A percentile compares a stretch with the other conserved stretches of the same genome.
Conservation (phyloP, 2,329 filamentous ascomycete species). For the Xylaria sp. region DNA sequence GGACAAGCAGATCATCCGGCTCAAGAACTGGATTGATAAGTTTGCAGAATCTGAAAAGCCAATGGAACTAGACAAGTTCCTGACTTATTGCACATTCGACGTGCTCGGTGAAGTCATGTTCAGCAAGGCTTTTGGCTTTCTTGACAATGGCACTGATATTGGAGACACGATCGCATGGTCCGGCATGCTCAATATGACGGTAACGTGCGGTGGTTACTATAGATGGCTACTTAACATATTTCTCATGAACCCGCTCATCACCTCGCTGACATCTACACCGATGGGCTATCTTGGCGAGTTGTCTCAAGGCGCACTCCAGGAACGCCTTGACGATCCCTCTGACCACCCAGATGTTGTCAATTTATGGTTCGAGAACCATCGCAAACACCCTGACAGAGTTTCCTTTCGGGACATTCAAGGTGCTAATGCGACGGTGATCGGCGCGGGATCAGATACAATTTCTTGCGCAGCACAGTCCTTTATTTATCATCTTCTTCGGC, state of each 20-base stretch:
- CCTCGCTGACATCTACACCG: slow-evolving; percentile 10
- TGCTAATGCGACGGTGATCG: slow-evolving; percentile 16
- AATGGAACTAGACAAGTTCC: slow-evolving; percentile 41
- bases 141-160: slow-evolving; percentile 47
- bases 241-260: slow-evolving; percentile 38
- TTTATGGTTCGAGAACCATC: slow-evolving; percentile 36
- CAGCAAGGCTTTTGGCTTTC: slow-evolving; percentile 47
- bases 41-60: slow-evolving; percentile 29
- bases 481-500: slow-evolving; percentile 32
- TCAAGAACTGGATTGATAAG: slow-evolving; percentile 41
- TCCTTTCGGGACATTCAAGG: slow-evolving; percentile 43
- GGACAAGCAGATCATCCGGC: slow-evolving; percentile 31
- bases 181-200: slow-evolving; percentile 14
- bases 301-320: slow-evolving; percentile 22
- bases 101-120: slow-evolving; percentile 50
- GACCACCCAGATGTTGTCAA: slow-evolving; percentile 37
- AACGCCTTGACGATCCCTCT: slow-evolving; percentile 34
- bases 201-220: slow-evolving; percentile 28
- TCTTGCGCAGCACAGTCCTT: slow-evolving; percentile 28
- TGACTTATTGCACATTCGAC: slow-evolving; percentile 49
- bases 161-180: slow-evolving; percentile 40
- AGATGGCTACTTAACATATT: slow-evolving; percentile 33
- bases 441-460: slow-evolving; percentile 35
- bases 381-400: slow-evolving; percentile 38
- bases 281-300: slow-evolving; percentile 26